A percentile compares a stretch with the other conserved stretches of the same genome.
phyloP scores from a whole-genome alignment of 768 basidiomycete genomes.

The Tylopilus plumbeoviolaceoides region DNA sequence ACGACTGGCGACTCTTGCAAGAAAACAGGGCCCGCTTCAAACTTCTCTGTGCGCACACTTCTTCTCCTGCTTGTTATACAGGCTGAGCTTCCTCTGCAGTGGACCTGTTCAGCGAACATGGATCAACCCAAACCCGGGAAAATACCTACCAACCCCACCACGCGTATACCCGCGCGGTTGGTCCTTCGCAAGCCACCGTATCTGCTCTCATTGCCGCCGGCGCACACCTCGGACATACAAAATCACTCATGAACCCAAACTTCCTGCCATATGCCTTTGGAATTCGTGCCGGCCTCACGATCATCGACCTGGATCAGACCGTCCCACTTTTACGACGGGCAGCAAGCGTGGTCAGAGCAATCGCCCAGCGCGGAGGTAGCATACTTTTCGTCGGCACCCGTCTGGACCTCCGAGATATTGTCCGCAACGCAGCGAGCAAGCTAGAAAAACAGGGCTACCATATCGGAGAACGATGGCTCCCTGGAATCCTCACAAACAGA shows the following conservation, averaged over 20 bases:
- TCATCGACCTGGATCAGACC: conserved; percentile 95
- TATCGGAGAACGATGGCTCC: conserved; percentile 86
- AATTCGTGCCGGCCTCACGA: conserved; percentile 79
- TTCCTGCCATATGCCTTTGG: conserved; percentile 93
- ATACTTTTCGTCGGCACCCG: conserved; percentile 90
- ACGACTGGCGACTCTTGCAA: conserved; percentile 68
- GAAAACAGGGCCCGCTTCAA: conserved; percentile 51
- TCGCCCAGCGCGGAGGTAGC: conserved; percentile 77
- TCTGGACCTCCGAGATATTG: conserved; percentile 67
- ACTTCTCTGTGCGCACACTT: conserved; percentile 46
- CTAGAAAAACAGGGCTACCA: conserved; percentile 79
- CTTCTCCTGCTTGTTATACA: conserved; percentile 7
- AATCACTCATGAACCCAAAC: conserved; percentile 80
- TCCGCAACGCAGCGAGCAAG: conserved; percentile 75
- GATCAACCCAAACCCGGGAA: conserved; percentile 69
- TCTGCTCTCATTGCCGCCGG: conserved; percentile 90
- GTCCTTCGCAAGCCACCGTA: conserved; percentile 64
- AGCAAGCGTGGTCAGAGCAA: conserved; percentile 77
- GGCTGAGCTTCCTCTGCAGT: conserved; percentile 37
- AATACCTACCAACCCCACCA: conserved; percentile 75
- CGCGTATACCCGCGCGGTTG: conserved; percentile 54
- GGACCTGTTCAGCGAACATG: conserved; percentile 60
- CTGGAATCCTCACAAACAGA: conserved; percentile 92
- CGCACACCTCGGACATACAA: conserved; percentile 90
- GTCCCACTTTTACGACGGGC: conserved; percentile 89